A percentile compares a stretch with the other conserved stretches of the same genome.
Evolutionary conservation across 2,329 filamentous ascomycete genomes (phyloP).

Genomic region (Talaromyces islandicus): DNA sequence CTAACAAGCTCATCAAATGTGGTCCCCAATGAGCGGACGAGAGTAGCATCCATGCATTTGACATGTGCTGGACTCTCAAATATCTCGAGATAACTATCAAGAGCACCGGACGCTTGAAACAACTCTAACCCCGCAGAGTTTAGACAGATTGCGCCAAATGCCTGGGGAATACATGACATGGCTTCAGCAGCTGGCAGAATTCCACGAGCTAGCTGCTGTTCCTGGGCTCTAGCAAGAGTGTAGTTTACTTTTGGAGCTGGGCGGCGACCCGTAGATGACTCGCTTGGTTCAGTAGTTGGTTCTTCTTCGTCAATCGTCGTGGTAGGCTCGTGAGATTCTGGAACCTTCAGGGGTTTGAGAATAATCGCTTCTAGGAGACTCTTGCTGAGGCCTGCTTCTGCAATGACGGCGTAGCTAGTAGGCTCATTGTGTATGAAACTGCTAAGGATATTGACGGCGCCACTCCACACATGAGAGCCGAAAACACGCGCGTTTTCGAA

Average conservation of each 20-base stretch:
- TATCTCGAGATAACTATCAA: slow-evolving; percentile 89
- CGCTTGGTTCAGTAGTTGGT: slow-evolving; percentile 31
- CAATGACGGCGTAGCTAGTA: slow-evolving; percentile 92
- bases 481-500: slow-evolving; percentile 74
- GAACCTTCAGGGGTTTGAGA: slow-evolving; percentile 31
- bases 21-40: slow-evolving; percentile 68
- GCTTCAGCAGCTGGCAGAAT: slow-evolving; percentile 86
- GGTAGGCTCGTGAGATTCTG: slow-evolving; percentile 25
- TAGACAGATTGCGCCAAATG: slow-evolving; percentile 88
- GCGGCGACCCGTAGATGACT: slow-evolving; percentile 22
- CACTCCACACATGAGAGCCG: slow-evolving; percentile 93
- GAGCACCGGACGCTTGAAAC: slow-evolving; percentile 73
- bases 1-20: slow-evolving; percentile 92
- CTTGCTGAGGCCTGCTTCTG: slow-evolving; percentile 84
- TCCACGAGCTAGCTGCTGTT: slow-evolving; percentile 52
- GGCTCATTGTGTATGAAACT: slow-evolving; percentile 99
- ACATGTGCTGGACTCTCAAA: slow-evolving; percentile 91
- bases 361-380: slow-evolving; percentile 79
- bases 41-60: slow-evolving; percentile 71
- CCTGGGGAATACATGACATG: slow-evolving; percentile 77
- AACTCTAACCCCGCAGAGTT: slow-evolving; percentile 82
- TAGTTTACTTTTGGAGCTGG: slow-evolving; percentile 19
- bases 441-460: slow-evolving; percentile 82
- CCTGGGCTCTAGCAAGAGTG: slow-evolving; percentile 23
- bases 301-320: slow-evolving; percentile 30